A percentile compares a stretch with the other conserved stretches of the same genome.
These are phyloP conservation scores for Babesia ovata DNA, from an alignment of 169 alveolate genomes.

Conservation along the genomic window DNA sequence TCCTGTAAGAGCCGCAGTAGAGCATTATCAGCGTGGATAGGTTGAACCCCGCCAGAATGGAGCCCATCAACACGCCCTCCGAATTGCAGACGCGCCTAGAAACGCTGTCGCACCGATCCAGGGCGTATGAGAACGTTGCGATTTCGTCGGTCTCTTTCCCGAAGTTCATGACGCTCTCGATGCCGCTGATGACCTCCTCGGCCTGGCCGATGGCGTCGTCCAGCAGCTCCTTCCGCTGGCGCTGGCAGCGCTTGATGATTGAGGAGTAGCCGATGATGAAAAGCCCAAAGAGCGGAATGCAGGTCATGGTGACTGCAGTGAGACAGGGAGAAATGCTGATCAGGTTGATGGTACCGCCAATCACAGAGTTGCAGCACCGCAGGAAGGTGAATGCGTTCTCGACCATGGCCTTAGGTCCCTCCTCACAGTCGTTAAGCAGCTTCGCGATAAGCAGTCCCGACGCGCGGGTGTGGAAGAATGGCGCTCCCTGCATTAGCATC, in stretches of 20 bases:
- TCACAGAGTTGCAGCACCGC: constrained; percentile 58
- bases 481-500: constrained; percentile 56
- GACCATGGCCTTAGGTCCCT: constrained; percentile 56
- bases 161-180: constrained; percentile 57
- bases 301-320: constrained; percentile 41
- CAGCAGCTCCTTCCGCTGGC: constrained; percentile 23
- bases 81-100: constrained; percentile 34
- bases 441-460: constrained; percentile 37
- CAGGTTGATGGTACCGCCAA: constrained; percentile 61
- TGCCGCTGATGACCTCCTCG: constrained; percentile 56
- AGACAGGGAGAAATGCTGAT: constrained; percentile 53
- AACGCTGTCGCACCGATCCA: constrained; percentile 44
- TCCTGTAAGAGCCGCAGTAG: constrained; percentile 51
- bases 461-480: constrained; percentile 55
- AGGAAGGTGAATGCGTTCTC: constrained; percentile 39
- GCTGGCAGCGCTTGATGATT: constrained; percentile 36
- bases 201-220: constrained; percentile 54
- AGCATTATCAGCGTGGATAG: constrained; percentile 49
- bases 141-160: constrained; percentile 64
- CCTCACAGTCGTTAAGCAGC: constrained; percentile 62
- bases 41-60: constrained; percentile 64
- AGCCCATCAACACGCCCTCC: constrained; percentile 63
- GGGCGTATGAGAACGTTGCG: constrained; percentile 21
- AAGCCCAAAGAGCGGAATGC: constrained; percentile 54
- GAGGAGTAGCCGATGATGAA: constrained; percentile 36